Base-by-base conservation (phyloP, 345 rosid genomes). In the Nasturtium officinale region DNA sequence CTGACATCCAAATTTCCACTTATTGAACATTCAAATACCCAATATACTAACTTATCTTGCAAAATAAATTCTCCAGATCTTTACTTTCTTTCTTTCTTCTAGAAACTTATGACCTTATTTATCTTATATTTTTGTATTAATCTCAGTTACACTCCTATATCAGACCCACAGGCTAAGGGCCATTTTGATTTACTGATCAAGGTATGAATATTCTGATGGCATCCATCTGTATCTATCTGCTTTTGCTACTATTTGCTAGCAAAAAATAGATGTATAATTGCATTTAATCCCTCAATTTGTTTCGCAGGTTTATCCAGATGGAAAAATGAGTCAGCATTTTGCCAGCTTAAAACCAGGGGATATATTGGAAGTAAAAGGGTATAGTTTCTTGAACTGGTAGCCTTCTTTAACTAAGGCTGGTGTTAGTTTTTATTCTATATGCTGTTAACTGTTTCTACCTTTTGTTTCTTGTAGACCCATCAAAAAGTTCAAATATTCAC, bases 301-400 rank as follows among this genome's bases (percentile, higher is more conserved):
- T 47, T 32, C 84, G 75, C 86, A 93, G 98, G 85, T 89, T 51
- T 93, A 93, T 72, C 98, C 98, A 32, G 94, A 93, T 43, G 98
- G 98, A 61, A 89, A 93, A 86, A 90, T 93, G 98, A 93, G 97
- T 79, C 98, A 93, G 83, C 94, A 93, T 83, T 89, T 93, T 78
- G 97, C 94, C 61, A 86, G 88, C 85, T 79, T 93, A 73, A 93
- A 90, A 81, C 94, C 95, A 1, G 98, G 97, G 47, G 97, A 93
- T 80, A 83, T 80, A 17, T 84, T 93, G 73, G 97, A 90, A 84
- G 90, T 90, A 61, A 93, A 93, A 87, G 98, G 97, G 98, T 93
- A 78, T 17, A 57, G 23, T 76, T 46, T 67, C 69, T 61, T n/a
- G 3, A 43, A 43, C 50, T 62, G 0, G 37, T 60, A 21, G 45